Base-by-base conservation (phyloP, 139 green algal genomes). In the Chlamydomonas applanata region DNA sequence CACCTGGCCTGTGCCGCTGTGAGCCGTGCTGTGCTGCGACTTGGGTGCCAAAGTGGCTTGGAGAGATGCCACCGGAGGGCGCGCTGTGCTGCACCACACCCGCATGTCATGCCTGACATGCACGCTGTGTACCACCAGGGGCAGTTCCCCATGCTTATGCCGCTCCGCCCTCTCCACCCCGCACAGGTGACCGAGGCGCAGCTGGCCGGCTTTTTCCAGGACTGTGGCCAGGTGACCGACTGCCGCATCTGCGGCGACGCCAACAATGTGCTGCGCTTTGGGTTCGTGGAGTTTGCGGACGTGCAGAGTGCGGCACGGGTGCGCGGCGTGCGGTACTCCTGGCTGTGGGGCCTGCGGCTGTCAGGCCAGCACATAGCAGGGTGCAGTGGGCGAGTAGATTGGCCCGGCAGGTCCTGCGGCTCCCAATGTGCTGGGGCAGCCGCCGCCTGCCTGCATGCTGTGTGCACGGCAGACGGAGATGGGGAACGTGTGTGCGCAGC, bases 171-270 rank as follows among this genome's bases (percentile, higher is more conserved):
- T n/a, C n/a, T n/a, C n/a, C n/a, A n/a, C n/a, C n/a, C n/a, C n/a
- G n/a, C n/a, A 54, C 79, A 88, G 82, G 86, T 94, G 34, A 94
- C 85, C 57, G 93, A 97, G 82, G 84, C 83, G 59, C 71, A 88
- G 33, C 82, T 97, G 25, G 90, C 91, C 0, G 75, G 32, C 0
- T 84, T 91, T 32, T 97, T 97, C 72, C 22, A 59, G 2, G 85
- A 89, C 27, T 92, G 89, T 70, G 93, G 93, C 40, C 61, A 76
- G 5, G 73, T 96, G 5, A 79, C 97, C 54, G 94, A 98, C 79
- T 98, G 94, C 81, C 88, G 94, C 11, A 88, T 98, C 20, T 98
- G 94, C 72, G 93, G 95, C 36, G 94, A 98, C 82, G 90, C 92
- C 52, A 97, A 98, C 81, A 91, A 74, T 30, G 85, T 85, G 25